Base-by-base conservation (phyloP, 2,329 filamentous ascomycete genomes). In the Aspergillus ibericus region DNA sequence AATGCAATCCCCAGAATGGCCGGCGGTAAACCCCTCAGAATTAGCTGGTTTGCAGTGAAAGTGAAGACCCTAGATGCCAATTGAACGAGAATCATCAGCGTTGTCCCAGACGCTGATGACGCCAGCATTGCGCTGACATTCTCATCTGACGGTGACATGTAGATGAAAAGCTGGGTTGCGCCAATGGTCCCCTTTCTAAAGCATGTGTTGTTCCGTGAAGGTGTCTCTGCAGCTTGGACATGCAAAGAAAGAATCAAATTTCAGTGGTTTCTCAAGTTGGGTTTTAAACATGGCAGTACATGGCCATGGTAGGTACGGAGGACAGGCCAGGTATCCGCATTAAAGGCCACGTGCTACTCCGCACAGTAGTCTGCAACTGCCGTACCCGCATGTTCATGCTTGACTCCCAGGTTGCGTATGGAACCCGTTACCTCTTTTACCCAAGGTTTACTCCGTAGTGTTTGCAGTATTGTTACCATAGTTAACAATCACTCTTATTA, bases 11-110 rank as follows among this genome's bases (percentile, higher is more conserved):
- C 95, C 1, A 99, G 84, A 0, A 96, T 82, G 59, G 89, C 85
- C 0, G 95, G 93, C 1, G 92, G 96, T 46, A 98, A 80, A 72
- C 90, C 93, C 35, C 93, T 91, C 7, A 99, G 83, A 29, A 99
- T 85, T 36, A 96, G 75, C 75, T 99, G 93, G 77, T 98, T 99
- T 71, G 95, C 90, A 65, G 89, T 77, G 77, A 99, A 99, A 22
- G 93, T 98, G 63, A 96, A 80, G 55, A 88, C 87, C 60, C 93
- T 89, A n/a, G 93, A 97, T 46, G 83, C 83, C 63, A 99, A 82
- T 77, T 98, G 95, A 46, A 97, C 86, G 53, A 91, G 79, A 71
- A 99, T 96, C 65, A 99, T 85, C 70, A 95, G 88, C 13, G 90
- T 90, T 54, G 92, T 92, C 56, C 91, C 92, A 59, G 86, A 85